phyloP scores from a whole-genome alignment of 2,329 filamentous ascomycete species.

The Pseudocercospora pini-densiflorae region DNA sequence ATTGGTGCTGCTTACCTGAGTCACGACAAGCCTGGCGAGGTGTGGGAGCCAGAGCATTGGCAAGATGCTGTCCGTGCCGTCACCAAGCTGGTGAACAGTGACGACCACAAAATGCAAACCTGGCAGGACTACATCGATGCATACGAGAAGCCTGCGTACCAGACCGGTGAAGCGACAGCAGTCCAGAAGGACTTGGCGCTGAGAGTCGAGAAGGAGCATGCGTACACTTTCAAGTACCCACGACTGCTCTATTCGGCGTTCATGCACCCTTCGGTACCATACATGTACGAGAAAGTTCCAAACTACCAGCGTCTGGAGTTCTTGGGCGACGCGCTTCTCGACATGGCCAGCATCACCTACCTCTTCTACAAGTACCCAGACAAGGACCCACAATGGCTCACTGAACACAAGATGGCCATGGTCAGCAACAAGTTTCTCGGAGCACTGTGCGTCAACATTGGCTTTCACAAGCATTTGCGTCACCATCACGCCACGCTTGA shows the following conservation, averaged over 20 bases:
- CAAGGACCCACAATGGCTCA: constrained; percentile 93
- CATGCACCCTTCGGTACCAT: constrained; percentile 81
- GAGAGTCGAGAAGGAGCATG: constrained; percentile 64
- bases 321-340: constrained; percentile 83
- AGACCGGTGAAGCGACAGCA: constrained; percentile 64
- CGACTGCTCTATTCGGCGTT: constrained; percentile 82
- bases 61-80: constrained; percentile 68
- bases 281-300: constrained; percentile 75
- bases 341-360: constrained; percentile 82
- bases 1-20: constrained; percentile 81
- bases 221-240: constrained; percentile 74
- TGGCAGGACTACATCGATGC: constrained; percentile 75
- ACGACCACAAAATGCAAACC: constrained; percentile 68
- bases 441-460: constrained; percentile 76
- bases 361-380: constrained; percentile 77
- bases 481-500: constrained; percentile 56
- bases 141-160: constrained; percentile 74
- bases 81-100: constrained; percentile 69
- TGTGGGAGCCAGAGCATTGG: constrained; percentile 55
- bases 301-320: constrained; percentile 93
- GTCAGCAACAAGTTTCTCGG: constrained; percentile 94
- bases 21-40: constrained; percentile 48
- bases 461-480: constrained; percentile 74
- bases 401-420: constrained; percentile 99
- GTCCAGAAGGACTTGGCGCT: constrained; percentile 70